Evolutionary conservation across 257 asterid genomes (phyloP).

Genomic region (Coffea eugenioides): DNA sequence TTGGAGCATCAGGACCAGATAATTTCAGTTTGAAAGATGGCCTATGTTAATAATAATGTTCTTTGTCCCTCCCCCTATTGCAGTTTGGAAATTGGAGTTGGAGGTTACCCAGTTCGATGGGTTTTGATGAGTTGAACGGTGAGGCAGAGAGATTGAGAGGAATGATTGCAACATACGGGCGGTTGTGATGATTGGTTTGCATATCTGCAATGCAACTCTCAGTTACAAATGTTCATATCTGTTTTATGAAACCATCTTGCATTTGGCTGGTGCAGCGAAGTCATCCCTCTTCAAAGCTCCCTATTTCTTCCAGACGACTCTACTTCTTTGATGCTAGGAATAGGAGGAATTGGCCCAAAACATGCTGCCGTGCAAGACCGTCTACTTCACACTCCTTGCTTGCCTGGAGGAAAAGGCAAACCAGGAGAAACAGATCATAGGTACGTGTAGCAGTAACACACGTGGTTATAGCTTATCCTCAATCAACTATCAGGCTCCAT

Average conservation of each 20-base stretch:
- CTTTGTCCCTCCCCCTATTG: constrained; percentile 12
- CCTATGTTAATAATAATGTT: background rate
- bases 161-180: constrained; percentile 66
- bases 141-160: constrained; percentile 75
- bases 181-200: constrained; percentile 30
- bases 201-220: no score
- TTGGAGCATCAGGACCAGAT: background rate
- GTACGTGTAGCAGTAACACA: no score
- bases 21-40: background rate
- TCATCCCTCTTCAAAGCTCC: background rate
- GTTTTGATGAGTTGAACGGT: constrained; percentile 54
- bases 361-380: background rate
- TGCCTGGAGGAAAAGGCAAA: no score
- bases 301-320: background rate
- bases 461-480: no score
- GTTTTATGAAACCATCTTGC: background rate
- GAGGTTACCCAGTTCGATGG: constrained; percentile 72
- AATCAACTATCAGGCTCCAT: no score
- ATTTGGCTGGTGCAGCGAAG: background rate
- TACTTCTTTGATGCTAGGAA: background rate
- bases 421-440: no score
- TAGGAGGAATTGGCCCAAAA: background rate
- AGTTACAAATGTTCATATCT: background rate
- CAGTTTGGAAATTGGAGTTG: constrained; percentile 98
- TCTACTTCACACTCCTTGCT: background rate